Evolutionary conservation across 2,329 filamentous ascomycete genomes (phyloP), one percentile per base, ranked within the genome.

Genomic region (Penicillium sp.): DNA sequence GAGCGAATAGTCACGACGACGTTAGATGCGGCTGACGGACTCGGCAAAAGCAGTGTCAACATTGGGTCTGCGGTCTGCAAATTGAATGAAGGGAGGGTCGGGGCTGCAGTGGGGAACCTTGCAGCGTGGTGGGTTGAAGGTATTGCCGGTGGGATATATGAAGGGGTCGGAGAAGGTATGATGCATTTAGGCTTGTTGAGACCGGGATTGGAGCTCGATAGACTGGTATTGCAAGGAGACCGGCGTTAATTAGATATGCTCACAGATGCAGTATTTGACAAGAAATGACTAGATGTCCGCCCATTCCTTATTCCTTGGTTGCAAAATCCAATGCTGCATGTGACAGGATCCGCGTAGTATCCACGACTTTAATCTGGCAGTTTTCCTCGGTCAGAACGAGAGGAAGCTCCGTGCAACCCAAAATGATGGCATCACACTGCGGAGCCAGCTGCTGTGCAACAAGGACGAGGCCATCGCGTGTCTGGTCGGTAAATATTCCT

Each of bases 81-180:
- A 40, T 78, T 88, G 70, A 81, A 85, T 20, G 82, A 88, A 53
- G 86, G 86, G 0, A 81, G 78, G 53, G 71, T 88, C n/a, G 84
- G 85, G 0, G 77, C 83, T 54, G 73, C 76, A 3, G 65, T 88
- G 20, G 76, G 79, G 16, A 80, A 82, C 28, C 63, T 81, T 9
- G 77, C 79, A 2, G 66, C 79, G 3, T 90, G 86, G 82, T 79
- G 83, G 62, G 69, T 87, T 1, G 79, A 85, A 55, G 81, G 84
- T 18, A 72, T 90, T 45, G 79, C 83, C 2, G 85, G 83, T 13
- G 88, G 87, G 0, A 74, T 90, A 38, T 83, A 84, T 60, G 84
- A 89, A 59, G 85, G 87, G 5, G 73, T 77, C 31, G 77, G 76
- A 1, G 78, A 83, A 54, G 81, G 81, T 0, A 73, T 83, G 67